A percentile compares a stretch with the other conserved stretches of the same genome.
These are phyloP conservation scores for Pilatotrama ljubarskyi DNA, from an alignment of 768 basidiomycete genomes.

Conservation along the genomic window DNA sequence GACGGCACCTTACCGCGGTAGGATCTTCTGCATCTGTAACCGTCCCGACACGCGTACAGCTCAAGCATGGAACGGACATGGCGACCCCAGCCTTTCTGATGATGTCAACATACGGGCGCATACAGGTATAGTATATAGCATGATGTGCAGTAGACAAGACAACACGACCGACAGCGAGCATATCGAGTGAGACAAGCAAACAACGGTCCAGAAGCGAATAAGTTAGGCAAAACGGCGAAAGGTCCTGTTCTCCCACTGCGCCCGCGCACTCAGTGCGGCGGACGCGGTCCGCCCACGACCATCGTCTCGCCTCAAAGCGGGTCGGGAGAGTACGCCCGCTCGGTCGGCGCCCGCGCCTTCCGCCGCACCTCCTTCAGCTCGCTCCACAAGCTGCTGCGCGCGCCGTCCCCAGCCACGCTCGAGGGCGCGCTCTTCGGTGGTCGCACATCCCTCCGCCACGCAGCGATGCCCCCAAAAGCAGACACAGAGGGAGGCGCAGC, in stretches of 20 bases:
- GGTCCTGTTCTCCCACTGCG: neutral
- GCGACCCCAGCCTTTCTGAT: too few relatives aligned
- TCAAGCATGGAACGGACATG: too few relatives aligned
- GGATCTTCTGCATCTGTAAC: neutral
- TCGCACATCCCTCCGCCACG: slow-evolving; percentile 19
- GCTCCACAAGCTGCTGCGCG: slow-evolving; percentile 52
- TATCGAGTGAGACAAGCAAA: slow-evolving; percentile 1
- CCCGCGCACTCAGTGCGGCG: neutral
- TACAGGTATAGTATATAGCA: neutral
- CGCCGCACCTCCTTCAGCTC: slow-evolving; percentile 54
- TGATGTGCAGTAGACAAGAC: slow-evolving; percentile 1
- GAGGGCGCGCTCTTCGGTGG: slow-evolving; percentile 24
- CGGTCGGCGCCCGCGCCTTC: slow-evolving; percentile 47
- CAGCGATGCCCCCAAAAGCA: slow-evolving; percentile 27
- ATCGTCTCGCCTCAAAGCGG: slow-evolving; percentile 14
- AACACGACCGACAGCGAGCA: slow-evolving; percentile 4
- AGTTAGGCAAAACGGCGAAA: slow-evolving; percentile 6
- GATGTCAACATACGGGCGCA: slow-evolving; percentile 1
- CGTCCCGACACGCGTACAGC: too few relatives aligned
- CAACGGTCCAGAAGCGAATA: neutral
- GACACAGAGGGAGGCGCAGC: slow-evolving; percentile 23
- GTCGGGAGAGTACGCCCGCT: slow-evolving; percentile 37
- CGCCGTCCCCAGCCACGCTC: slow-evolving; percentile 36
- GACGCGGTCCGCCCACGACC: neutral
- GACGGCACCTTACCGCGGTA: neutral